phyloP scores from a whole-genome alignment of 2,329 filamentous ascomycete genomes.

The Daldinia sp. region DNA sequence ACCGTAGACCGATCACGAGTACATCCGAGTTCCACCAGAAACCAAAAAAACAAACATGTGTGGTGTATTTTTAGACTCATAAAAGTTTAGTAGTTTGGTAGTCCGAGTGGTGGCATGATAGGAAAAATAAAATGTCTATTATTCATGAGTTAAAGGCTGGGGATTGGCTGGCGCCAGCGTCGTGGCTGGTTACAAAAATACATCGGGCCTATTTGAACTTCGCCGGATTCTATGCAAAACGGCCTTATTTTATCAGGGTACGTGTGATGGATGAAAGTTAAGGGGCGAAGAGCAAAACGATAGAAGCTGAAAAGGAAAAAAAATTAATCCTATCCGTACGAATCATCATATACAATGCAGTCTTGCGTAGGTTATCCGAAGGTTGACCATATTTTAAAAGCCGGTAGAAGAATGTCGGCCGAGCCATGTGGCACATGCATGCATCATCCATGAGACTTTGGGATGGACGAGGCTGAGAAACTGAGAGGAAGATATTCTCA shows the following conservation, averaged over 20 bases:
- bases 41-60: background rate
- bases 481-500: slow-evolving; percentile 8
- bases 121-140: background rate
- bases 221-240: background rate
- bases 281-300: background rate
- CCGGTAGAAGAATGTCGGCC: background rate
- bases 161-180: slow-evolving; percentile 32
- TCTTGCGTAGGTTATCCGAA: background rate
- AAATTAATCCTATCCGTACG: background rate
- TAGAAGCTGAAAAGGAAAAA: background rate
- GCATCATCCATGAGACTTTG: background rate
- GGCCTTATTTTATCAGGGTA: background rate
- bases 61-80: background rate
- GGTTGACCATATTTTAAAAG: background rate
- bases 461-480: slow-evolving; percentile 23
- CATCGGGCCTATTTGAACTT: slow-evolving; percentile 23
- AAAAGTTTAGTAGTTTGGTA: background rate
- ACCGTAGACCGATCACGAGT: background rate
- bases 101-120: background rate
- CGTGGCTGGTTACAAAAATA: slow-evolving; percentile 2
- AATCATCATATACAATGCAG: slow-evolving; percentile 3
- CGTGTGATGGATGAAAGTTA: background rate
- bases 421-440: slow-evolving; percentile 31
- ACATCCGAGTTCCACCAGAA: background rate
- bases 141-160: slow-evolving; percentile 10